Evolutionary conservation across 148 eudicot species (phyloP), one percentile per base, ranked within the genome.

Genomic region (Cornus kousa): DNA sequence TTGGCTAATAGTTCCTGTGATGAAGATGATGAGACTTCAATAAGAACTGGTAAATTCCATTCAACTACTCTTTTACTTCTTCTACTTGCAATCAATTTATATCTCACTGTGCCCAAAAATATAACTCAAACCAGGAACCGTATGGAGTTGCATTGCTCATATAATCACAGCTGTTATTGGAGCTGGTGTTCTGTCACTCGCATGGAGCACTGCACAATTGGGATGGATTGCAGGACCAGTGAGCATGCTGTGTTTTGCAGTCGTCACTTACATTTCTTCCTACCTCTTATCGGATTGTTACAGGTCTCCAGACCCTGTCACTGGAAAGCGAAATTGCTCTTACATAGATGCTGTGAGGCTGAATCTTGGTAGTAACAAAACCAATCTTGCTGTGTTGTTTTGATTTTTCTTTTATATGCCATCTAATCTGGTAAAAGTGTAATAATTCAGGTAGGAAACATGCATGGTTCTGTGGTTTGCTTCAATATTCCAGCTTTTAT

Each of bases 131-230:
- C 22, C 75, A 84, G 88, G 89, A 65, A 88, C 88, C 9, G 24
- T 79, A 77, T 88, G 86, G 88, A 83, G 83, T 24, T 84, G 83
- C 31, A 28, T 75, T 0, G 88, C 89, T 12, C 91, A 86, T 79
- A 80, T 86, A 31, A 85, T 87, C 68, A 85, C 88, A n/a, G 90
- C 86, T 10, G 90, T 87, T 7, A 83, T 87, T 19, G 90, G 90
- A 23, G 82, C 90, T 0, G 87, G 89, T 22, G 87, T 82, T 11
- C 73, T 81, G 32, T 85, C 88, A 5, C 80, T 85, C 3, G 85
- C 89, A 2, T 88, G 89, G 89, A 85, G 89, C 70, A 80, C 77
- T 28, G 89, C 89, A 12, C 88, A 85, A 55, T 71, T 89, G 16
- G 91, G 91, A 5, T 89, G 90, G 90, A 68, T 85, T 33, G 90